These are phyloP conservation scores for Casaregolazyma lundiana DNA, from an alignment of 1,139 yeast species.

Conservation along the genomic window DNA sequence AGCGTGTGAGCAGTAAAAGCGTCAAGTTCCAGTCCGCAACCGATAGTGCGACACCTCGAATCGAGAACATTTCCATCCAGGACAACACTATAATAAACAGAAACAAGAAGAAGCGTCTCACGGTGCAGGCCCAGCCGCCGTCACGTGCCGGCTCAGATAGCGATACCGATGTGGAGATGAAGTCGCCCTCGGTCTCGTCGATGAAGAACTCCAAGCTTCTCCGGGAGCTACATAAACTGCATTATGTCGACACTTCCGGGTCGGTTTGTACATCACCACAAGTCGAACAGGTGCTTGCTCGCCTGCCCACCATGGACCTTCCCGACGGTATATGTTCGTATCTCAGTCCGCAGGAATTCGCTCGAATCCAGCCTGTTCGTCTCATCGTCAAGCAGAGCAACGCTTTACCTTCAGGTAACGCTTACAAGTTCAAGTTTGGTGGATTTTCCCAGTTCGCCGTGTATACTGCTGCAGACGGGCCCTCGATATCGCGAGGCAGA, in stretches of 20 bases:
- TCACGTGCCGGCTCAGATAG: constrained; percentile 14
- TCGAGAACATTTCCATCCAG: constrained; percentile 6
- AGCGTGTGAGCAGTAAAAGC: constrained; percentile 3
- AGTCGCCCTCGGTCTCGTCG: not conserved
- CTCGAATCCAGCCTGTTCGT: constrained; percentile 24
- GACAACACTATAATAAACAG: constrained; percentile 4
- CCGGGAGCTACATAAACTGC: constrained; percentile 20
- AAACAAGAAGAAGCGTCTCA: constrained; percentile 17
- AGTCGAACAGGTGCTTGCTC: constrained; percentile 12
- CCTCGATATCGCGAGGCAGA: constrained; percentile 45
- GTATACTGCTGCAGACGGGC: constrained; percentile 34
- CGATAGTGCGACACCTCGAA: constrained; percentile 5
- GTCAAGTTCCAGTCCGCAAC: constrained; percentile 8
- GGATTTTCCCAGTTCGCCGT: constrained; percentile 72
- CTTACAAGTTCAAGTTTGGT: constrained; percentile 55
- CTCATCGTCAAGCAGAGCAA: constrained; percentile 32
- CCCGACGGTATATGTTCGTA: constrained; percentile 21
- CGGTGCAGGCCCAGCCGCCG: constrained; percentile 16
- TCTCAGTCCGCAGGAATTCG: constrained; percentile 24
- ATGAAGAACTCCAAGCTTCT: constrained; percentile 10
- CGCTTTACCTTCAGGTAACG: constrained; percentile 41
- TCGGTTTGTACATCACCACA: constrained; percentile 10
- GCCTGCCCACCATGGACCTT: constrained; percentile 17
- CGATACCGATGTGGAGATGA: constrained; percentile 12
- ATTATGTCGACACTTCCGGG: constrained; percentile 20